Evolutionary conservation across 148 eudicot genomes (phyloP).

Genomic region (Polygonum maritimum): DNA sequence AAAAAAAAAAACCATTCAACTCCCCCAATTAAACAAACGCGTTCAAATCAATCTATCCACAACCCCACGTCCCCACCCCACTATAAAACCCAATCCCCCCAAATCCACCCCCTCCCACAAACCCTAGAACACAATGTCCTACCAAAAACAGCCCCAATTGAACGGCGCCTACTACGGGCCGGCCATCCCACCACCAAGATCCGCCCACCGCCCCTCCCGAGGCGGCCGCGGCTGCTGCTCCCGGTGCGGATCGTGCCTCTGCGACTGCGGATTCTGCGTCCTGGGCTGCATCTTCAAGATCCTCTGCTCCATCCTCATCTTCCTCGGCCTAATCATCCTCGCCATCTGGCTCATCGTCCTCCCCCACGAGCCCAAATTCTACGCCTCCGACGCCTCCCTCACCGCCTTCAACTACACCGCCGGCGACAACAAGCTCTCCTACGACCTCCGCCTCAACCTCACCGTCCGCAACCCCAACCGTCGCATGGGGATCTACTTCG

Average conservation of each 20-base stretch:
- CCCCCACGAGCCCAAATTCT: slow-evolving; percentile 53
- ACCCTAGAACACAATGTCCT: slow-evolving; percentile 8
- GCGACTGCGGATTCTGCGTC: slow-evolving; percentile 45
- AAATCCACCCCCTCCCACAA: not conserved
- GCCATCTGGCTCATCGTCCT: slow-evolving; percentile 56
- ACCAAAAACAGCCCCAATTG: slow-evolving; percentile 46
- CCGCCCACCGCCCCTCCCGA: slow-evolving; percentile 48
- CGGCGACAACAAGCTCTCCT: slow-evolving; percentile 26
- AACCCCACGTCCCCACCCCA: not conserved
- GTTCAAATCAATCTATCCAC: not conserved
- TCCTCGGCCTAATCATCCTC: slow-evolving; percentile 27
- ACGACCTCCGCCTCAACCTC: slow-evolving; percentile 30
- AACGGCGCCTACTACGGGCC: slow-evolving; percentile 90
- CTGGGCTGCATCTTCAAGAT: slow-evolving; percentile 41
- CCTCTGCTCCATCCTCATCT: slow-evolving; percentile 28
- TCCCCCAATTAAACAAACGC: not conserved
- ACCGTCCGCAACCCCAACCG: slow-evolving; percentile 35
- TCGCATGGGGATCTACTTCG: slow-evolving; percentile 41
- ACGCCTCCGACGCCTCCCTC: slow-evolving; percentile 43
- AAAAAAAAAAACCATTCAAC: not conserved
- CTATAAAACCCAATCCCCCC: not conserved
- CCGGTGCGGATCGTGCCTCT: slow-evolving; percentile 41
- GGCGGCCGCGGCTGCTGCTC: slow-evolving; percentile 27
- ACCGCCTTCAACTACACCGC: slow-evolving; percentile 40
- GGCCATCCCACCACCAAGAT: slow-evolving; percentile 36